Conservation (phyloP, 2,329 filamentous ascomycete species). For the Acarospora socialis region DNA sequence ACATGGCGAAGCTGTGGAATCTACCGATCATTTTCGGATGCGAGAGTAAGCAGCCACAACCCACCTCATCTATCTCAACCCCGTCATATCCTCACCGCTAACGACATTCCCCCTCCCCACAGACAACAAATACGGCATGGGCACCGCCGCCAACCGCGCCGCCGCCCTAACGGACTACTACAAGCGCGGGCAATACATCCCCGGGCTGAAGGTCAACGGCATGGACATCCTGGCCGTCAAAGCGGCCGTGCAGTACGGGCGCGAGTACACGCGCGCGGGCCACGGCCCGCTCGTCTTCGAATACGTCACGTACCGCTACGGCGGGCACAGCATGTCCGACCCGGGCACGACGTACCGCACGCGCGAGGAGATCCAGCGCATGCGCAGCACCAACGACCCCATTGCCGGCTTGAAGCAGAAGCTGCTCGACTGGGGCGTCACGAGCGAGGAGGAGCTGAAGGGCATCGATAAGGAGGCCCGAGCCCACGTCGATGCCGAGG, state of each 20-base stretch:
- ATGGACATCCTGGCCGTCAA: constrained; percentile 99
- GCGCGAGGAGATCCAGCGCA: constrained; percentile 98
- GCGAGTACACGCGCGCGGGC: constrained; percentile 67
- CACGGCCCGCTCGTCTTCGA: constrained; percentile 94
- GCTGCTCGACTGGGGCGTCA: constrained; percentile 88
- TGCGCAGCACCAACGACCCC: constrained; percentile 96
- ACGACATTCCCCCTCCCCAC: constrained; percentile 7
- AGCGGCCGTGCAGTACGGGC: constrained; percentile 86
- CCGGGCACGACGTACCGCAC: constrained; percentile 98
- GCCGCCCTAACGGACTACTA: constrained; percentile 98
- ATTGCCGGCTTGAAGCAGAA: constrained; percentile 98
- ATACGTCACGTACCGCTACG: constrained; percentile 98
- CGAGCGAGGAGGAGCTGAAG: constrained; percentile 92
- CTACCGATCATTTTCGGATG: constrained; percentile 91
- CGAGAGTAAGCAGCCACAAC: constrained; percentile 58
- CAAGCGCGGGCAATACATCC: constrained; percentile 99
- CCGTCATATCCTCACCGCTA: constrained; percentile 10
- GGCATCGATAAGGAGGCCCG: constrained; percentile 86
- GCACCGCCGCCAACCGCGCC: constrained; percentile 84
- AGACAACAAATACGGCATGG: constrained; percentile 99
- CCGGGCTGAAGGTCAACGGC: constrained; percentile 97
- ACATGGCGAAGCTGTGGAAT: constrained; percentile 99
- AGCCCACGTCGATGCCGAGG: constrained; percentile 73
- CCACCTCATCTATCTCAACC: constrained; percentile 4
- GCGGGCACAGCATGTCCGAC: constrained; percentile 99